Conservation (phyloP, 768 basidiomycete species). For the Trametes coccinea region DNA sequence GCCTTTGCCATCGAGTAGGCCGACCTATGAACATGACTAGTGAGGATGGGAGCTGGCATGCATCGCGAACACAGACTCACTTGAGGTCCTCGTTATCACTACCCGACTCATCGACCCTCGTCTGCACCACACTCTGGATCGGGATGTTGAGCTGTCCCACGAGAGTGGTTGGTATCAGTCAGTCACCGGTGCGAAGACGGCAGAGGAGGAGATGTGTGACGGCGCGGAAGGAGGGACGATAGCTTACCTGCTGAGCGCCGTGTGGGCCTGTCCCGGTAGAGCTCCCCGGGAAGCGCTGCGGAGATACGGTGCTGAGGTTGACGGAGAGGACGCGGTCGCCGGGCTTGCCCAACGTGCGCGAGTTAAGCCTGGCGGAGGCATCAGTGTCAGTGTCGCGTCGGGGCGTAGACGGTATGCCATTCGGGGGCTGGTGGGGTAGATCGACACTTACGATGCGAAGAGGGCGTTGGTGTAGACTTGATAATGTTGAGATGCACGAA, state of each 20-base stretch:
- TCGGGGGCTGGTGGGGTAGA: not conserved
- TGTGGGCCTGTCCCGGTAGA: not conserved
- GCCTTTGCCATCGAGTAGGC: not conserved
- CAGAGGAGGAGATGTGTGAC: not conserved
- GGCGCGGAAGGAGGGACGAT: no score
- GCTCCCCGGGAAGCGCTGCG: conserved; percentile 2
- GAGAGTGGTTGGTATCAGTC: not conserved
- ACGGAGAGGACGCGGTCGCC: conserved; percentile 41
- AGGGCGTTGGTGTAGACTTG: conserved; percentile 60
- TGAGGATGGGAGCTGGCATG: not conserved
- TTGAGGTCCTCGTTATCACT: conserved; percentile 10
- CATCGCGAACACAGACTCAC: not conserved
- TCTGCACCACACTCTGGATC: conserved; percentile 9
- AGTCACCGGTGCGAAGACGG: not conserved
- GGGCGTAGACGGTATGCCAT: no score
- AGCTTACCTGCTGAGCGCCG: not conserved
- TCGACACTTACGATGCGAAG: conserved; percentile 41
- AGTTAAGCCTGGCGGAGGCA: conserved; percentile 40
- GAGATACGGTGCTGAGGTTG: conserved; percentile 32
- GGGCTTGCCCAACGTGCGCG: conserved; percentile 21
- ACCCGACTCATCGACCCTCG: not conserved
- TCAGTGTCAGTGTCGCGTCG: no score
- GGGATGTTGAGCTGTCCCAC: conserved; percentile 1
- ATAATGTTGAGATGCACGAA: not conserved
- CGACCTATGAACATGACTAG: not conserved